phyloP scores from a whole-genome alignment of 2,329 filamentous ascomycete genomes.

The Phyllosticta citriasiana region DNA sequence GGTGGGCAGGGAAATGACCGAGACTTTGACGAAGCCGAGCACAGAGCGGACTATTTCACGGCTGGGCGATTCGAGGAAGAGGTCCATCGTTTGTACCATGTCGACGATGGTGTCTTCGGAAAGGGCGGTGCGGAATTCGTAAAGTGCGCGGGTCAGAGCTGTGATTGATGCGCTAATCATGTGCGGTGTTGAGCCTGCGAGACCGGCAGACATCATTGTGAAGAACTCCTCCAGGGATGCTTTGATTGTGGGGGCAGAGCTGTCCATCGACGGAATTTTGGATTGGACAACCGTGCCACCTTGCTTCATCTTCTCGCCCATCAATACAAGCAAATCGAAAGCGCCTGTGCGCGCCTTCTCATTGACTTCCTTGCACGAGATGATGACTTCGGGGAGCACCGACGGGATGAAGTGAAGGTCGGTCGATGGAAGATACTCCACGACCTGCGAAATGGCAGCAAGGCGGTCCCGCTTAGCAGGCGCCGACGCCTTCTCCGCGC shows the following conservation, averaged over 20 bases:
- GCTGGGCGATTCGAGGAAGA: slow-evolving; percentile 94
- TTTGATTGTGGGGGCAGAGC: slow-evolving; percentile 63
- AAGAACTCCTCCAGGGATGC: slow-evolving; percentile 92
- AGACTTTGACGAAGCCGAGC: slow-evolving; percentile 93
- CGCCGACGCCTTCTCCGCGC: slow-evolving; percentile 73
- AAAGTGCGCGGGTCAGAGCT: slow-evolving; percentile 83
- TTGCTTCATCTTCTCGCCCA: slow-evolving; percentile 73
- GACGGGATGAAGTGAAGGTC: slow-evolving; percentile 90
- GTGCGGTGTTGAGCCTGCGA: slow-evolving; percentile 85
- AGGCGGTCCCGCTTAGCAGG: slow-evolving; percentile 81
- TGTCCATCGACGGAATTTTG: slow-evolving; percentile 78
- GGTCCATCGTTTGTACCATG: slow-evolving; percentile 85
- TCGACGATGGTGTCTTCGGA: slow-evolving; percentile 63
- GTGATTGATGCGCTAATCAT: slow-evolving; percentile 98
- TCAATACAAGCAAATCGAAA: slow-evolving; percentile 79
- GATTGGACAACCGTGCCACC: slow-evolving; percentile 72
- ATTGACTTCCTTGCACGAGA: slow-evolving; percentile 95
- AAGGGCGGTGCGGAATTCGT: slow-evolving; percentile 71
- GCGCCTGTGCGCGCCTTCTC: slow-evolving; percentile 84
- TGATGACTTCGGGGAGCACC: slow-evolving; percentile 86
- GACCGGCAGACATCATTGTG: slow-evolving; percentile 94
- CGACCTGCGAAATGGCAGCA: slow-evolving; percentile 67
- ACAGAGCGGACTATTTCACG: slow-evolving; percentile 93
- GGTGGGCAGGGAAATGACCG: slow-evolving; percentile 73
- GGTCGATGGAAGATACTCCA: slow-evolving; percentile 65